phyloP scores from a whole-genome alignment of 2,329 filamentous ascomycete species.

The Trichoderma sp. region DNA sequence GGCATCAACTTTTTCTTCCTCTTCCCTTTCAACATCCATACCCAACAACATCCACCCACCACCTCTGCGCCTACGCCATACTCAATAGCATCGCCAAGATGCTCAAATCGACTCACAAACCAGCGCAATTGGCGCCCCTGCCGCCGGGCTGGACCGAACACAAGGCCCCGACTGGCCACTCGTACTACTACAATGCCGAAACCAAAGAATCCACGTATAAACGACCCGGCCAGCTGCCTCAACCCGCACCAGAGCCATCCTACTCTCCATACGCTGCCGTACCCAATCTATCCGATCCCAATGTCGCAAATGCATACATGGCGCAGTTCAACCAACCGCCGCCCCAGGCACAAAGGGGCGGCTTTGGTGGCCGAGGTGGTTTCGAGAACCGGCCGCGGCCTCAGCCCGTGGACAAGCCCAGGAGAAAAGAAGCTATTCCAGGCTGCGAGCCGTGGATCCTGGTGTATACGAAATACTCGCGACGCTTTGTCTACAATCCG shows the following conservation, averaged over 20 bases:
- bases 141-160: conserved; percentile 89
- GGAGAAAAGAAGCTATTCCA: conserved; percentile 74
- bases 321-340: conserved; percentile 48
- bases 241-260: conserved; percentile 32
- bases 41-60: not conserved
- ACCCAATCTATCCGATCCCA: conserved; percentile 50
- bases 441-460: conserved; percentile 83
- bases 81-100: conserved; percentile 32
- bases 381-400: conserved; percentile 59
- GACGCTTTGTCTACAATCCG: conserved; percentile 87
- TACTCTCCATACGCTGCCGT: conserved; percentile 30
- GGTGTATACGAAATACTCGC: conserved; percentile 86
- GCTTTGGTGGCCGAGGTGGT: conserved; percentile 39
- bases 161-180: conserved; percentile 80
- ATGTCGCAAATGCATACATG: conserved; percentile 59
- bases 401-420: conserved; percentile 77
- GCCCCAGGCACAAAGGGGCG: conserved; percentile 32
- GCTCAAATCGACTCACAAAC: conserved; percentile 75
- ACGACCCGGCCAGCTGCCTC: conserved; percentile 55
- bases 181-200: conserved; percentile 80
- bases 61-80: not conserved
- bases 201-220: conserved; percentile 87
- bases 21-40: not conserved
- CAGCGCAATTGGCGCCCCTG: conserved; percentile 54
- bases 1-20: not conserved